These are phyloP conservation scores for Penicillium fimorum DNA, from an alignment of 495 filamentous ascomycete species.

Conservation along the genomic window DNA sequence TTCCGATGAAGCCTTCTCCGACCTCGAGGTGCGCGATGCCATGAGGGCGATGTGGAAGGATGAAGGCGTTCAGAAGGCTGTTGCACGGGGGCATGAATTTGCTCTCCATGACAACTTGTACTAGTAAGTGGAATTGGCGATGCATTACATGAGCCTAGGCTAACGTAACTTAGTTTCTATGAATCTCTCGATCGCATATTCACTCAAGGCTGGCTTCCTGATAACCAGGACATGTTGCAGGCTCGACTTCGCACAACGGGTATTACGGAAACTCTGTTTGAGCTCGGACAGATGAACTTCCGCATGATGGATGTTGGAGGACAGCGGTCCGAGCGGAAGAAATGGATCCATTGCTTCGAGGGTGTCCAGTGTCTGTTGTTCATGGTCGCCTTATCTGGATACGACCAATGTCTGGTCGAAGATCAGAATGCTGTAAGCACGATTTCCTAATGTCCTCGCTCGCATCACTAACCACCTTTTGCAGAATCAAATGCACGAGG, in stretches of 20 bases:
- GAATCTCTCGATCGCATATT: conserved; percentile 86
- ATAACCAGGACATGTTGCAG: conserved; percentile 92
- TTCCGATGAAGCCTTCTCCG: conserved; percentile 68
- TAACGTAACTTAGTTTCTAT: conserved; percentile 70
- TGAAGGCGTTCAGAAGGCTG: conserved; percentile 76
- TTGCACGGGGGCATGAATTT: conserved; percentile 90
- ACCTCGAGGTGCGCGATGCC: conserved; percentile 63
- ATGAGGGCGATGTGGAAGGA: conserved; percentile 86
- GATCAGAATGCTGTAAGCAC: conserved; percentile 90
- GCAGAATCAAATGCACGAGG: conserved; percentile 99
- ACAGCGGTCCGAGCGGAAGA: conserved; percentile 95
- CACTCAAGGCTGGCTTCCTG: conserved; percentile 83
- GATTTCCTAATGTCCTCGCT: not conserved
- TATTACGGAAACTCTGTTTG: conserved; percentile 96
- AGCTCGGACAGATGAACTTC: conserved; percentile 91
- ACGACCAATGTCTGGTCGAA: conserved; percentile 95
- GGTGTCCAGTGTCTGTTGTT: conserved; percentile 93
- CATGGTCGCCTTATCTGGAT: conserved; percentile 92
- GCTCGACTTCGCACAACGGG: conserved; percentile 92
- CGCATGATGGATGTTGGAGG: conserved; percentile 99
- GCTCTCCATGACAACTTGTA: conserved; percentile 91
- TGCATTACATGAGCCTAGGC: not conserved
- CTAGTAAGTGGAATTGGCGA: conserved; percentile 65
- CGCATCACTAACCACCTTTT: not conserved
- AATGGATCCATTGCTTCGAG: conserved; percentile 99